Conservation (phyloP, 1,284 basidiomycete species). For the Microbotryum intermedium region DNA sequence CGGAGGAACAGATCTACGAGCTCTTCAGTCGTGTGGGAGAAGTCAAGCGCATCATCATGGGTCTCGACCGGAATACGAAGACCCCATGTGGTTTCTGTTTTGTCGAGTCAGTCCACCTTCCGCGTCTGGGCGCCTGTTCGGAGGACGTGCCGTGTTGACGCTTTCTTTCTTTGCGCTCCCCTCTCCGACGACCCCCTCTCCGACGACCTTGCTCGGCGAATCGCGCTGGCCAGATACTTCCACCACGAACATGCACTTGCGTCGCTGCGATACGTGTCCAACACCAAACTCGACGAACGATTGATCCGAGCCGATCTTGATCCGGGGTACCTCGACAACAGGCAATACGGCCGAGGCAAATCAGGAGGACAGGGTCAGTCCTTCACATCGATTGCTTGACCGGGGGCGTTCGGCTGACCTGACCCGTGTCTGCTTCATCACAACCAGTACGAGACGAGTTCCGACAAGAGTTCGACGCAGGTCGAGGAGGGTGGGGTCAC, state of each 20-base stretch:
- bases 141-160: too few species aligned
- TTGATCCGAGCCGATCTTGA: constrained; percentile 98
- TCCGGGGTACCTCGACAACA: constrained; percentile 91
- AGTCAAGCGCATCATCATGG: constrained; percentile 99
- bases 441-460: constrained; percentile 76
- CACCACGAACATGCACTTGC: constrained; percentile 89
- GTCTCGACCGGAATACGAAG: constrained; percentile 91
- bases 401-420: constrained; percentile 38
- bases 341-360: constrained; percentile 94
- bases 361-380: constrained; percentile 77
- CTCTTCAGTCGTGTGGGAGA: constrained; percentile 86
- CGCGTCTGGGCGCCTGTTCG: neutral
- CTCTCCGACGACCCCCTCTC: too few species aligned
- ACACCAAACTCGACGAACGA: constrained; percentile 98
- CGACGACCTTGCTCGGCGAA: too few species aligned
- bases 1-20: constrained; percentile 99
- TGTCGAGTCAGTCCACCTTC: constrained; percentile 56
- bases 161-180: neutral
- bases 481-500: constrained; percentile 75
- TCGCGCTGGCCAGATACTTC: constrained; percentile 55
- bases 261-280: constrained; percentile 85
- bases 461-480: constrained; percentile 61
- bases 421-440: neutral
- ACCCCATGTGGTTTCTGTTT: constrained; percentile 99
- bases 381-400: constrained; percentile 7